Conservation (phyloP, 352 stramenopile genomes). For the Globisporangium paddicum region DNA sequence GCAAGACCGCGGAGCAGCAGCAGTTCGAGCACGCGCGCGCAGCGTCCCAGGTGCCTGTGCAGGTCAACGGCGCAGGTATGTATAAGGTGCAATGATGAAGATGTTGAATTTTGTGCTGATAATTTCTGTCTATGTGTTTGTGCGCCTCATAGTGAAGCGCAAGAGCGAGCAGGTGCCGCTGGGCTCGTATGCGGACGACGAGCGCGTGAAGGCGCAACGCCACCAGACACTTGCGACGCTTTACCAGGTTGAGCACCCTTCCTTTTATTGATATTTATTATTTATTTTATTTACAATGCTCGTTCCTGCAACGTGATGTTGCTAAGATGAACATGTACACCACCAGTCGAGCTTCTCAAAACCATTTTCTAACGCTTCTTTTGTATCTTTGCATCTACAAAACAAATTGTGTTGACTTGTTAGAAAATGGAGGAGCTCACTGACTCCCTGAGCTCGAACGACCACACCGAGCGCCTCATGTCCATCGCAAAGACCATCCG, state of each 20-base stretch:
- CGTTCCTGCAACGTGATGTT: not conserved
- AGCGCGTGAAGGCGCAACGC: slow-evolving; percentile 37
- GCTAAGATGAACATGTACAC: not conserved
- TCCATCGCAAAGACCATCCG: slow-evolving; percentile 56
- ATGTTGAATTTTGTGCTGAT: no score
- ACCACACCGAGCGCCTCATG: slow-evolving; percentile 55
- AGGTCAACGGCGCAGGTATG: slow-evolving; percentile 23
- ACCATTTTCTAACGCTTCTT: not conserved
- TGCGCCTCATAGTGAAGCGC: slow-evolving; percentile 29
- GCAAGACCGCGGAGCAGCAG: slow-evolving; percentile 31
- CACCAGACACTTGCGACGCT: slow-evolving; percentile 54
- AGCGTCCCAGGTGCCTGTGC: not conserved
- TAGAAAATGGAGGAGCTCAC: slow-evolving; percentile 77
- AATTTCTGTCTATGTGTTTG: not conserved
- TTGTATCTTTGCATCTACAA: slow-evolving; percentile 8
- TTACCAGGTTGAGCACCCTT: slow-evolving; percentile 69
- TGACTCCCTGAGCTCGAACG: slow-evolving; percentile 41
- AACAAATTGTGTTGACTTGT: not conserved
- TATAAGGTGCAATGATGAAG: no score
- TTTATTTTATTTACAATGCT: not conserved
- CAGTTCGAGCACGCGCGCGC: slow-evolving; percentile 10
- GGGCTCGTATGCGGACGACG: slow-evolving; percentile 25
- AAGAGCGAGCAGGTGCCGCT: slow-evolving; percentile 30
- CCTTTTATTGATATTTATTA: slow-evolving; percentile 23
- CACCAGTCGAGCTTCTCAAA: not conserved